Evolutionary conservation across 1,139 yeast species (phyloP), one percentile per base, ranked within the genome.

Genomic region (Yamadazyma dushanensis): DNA sequence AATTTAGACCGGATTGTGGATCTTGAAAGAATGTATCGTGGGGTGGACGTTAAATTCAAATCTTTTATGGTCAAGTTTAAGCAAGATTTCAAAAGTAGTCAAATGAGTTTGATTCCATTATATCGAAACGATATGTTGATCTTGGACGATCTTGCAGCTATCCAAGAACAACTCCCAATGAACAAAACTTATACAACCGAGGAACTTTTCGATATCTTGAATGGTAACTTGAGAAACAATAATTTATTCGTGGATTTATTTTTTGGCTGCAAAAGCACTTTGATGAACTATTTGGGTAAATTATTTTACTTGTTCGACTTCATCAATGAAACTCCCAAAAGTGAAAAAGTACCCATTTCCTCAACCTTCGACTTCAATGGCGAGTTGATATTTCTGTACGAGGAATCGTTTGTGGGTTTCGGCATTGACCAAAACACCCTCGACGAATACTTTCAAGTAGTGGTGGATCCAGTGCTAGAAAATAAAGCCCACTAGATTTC

Each of bases 261-360:
- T 39, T 63, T 61, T 45, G 71, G 70, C 1, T 58, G 65, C 23
- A 44, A 44, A 33, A 61, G 56, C n/a, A 56, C 57, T 29, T 48
- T 62, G 36, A 38, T 43, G 5, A 40, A 53, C 26, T 64, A 65
- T 36, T 39, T 54, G 9, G 57, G 50, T 23, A 57, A 54, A 36
- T 37, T 62, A 2, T 59, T 61, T 57, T 63, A 53, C 21, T 49
- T 63, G 11, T 53, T 64, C 34, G 46, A 44, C 18, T 57, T 50
- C 40, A 33, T 63, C 33, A 43, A 44, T 24, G 31, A 44, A 6
- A 41, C 47, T 6, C 33, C 31, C 8, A 39, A 31, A 6, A 31
- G 32, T 3, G 35, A 43, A 13, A 31, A 32, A 3, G 41, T 58
- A 15, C 36, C 34, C 5, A 53, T 64, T 4, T 54, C 64, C 3